Conservation (phyloP, 441 rosid genomes). For the Kokia cookei region DNA sequence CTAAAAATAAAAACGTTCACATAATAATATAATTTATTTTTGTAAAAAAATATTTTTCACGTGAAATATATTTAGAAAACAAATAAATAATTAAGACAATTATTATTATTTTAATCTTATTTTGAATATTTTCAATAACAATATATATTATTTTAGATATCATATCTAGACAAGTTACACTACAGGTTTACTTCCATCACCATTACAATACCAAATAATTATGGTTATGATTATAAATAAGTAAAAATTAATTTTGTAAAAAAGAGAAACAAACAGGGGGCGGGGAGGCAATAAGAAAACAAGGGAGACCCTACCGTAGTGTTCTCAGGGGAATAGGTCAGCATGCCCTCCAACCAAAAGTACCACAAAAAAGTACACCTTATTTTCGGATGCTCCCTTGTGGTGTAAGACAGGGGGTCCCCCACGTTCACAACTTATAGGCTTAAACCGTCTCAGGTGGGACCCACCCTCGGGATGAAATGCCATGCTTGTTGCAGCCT, state of each 20-base stretch:
- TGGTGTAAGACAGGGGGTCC: neutral
- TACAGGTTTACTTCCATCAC: too few species aligned
- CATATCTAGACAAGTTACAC: too few species aligned
- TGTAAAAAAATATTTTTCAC: too few species aligned
- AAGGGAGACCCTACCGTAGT: neutral
- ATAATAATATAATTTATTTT: too few species aligned
- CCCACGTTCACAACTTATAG: constrained; percentile 10
- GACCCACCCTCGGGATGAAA: constrained; percentile 16
- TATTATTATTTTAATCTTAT: too few species aligned
- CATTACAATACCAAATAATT: too few species aligned
- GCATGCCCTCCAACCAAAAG: neutral
- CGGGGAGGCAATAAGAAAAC: neutral
- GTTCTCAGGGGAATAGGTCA: neutral
- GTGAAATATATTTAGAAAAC: too few species aligned
- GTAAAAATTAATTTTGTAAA: neutral
- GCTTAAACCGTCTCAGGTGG: neutral
- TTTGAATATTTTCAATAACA: too few species aligned
- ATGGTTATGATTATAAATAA: neutral
- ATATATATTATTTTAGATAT: too few species aligned
- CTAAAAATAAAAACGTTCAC: too few species aligned
- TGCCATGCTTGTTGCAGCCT: constrained; percentile 13
- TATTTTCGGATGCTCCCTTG: too few species aligned
- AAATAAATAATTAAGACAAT: too few species aligned
- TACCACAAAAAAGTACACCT: neutral
- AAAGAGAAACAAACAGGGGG: neutral